Evolutionary conservation across 768 basidiomycete species (phyloP), one percentile per base, ranked within the genome.

Genomic region (Lentinus brumalis): DNA sequence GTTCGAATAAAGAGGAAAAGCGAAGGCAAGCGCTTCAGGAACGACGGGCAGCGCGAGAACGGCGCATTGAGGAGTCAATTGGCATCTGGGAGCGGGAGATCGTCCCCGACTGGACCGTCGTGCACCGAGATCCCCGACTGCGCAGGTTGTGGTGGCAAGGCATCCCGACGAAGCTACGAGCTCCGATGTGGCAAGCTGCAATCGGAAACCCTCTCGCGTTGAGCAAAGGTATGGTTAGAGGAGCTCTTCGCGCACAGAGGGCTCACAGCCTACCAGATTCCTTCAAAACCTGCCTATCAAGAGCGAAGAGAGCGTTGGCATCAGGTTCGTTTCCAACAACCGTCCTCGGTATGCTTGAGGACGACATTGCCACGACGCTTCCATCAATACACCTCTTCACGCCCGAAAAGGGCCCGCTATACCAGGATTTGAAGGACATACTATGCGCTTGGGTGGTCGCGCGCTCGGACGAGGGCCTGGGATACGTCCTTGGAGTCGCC

Each of bases 361-460:
- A 86, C 59, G 94, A 96, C 69, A 88, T 94, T 15, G 73, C 76
- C 46, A 80, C 77, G 16, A 93, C 92, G 0, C 79, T 96, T 16
- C 92, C 92, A 3, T 77, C 84, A 0, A 75, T 95, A 14, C 92
- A 92, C 70, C 84, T 96, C 35, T 96, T 96, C 69, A 83, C 86
- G 64, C 84, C 81, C 4, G 82, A 87, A 57, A 84, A 77, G 2
- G 94, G 94, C 0, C 92, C 94, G 5, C 75, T 96, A 67, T 88
- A 94, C 70, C 76, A 82, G 41, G 94, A 96, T 62, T 75, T 96
- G 53, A 88, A 88, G 67, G 91, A 95, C 57, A 82, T 96, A 79
- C 74, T 96, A 5, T 87, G 84, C 67, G 94, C 94, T 3, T 95
- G 92, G 92, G 86, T 94, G 2, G 91, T 95, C 40, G 82, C 92